These are phyloP conservation scores for Apiotrichum akiyoshidainum DNA, from an alignment of 1,284 basidiomycete species.

Conservation along the genomic window DNA sequence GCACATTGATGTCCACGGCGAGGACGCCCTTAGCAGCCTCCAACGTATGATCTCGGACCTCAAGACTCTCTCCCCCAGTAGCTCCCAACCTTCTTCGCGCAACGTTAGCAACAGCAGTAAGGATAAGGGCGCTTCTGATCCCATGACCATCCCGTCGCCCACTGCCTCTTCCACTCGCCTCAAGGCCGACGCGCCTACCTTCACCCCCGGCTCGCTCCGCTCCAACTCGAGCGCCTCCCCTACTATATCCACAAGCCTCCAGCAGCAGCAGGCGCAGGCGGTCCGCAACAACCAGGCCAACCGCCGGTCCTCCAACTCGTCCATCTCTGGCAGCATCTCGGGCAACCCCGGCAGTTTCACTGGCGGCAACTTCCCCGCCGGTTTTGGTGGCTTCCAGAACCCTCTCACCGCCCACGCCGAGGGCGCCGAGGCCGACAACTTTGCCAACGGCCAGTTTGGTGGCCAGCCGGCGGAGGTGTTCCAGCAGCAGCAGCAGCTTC, in stretches of 20 bases:
- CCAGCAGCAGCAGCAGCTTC: constrained; percentile 44
- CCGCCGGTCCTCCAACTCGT: constrained; percentile 13
- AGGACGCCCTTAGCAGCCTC: constrained; percentile 39
- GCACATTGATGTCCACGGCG: constrained; percentile 29
- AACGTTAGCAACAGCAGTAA: constrained; percentile 23
- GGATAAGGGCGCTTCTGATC: constrained; percentile 5
- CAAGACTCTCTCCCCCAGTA: constrained; percentile 34
- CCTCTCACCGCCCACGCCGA: constrained; percentile 19
- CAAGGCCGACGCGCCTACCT: constrained; percentile 50
- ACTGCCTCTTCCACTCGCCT: constrained; percentile 33
- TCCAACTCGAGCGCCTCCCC: constrained; percentile 16
- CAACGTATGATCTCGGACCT: constrained; percentile 50
- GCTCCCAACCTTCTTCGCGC: constrained; percentile 22
- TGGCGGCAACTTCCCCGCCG: constrained; percentile 17
- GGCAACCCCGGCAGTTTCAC: not conserved
- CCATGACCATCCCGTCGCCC: constrained; percentile 17
- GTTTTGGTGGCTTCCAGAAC: constrained; percentile 13
- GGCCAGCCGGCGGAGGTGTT: constrained; percentile 27
- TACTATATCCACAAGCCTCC: constrained; percentile 5
- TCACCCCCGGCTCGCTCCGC: constrained; percentile 35
- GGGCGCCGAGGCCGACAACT: constrained; percentile 25
- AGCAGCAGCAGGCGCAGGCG: constrained; percentile 8
- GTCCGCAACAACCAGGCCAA: constrained; percentile 19
- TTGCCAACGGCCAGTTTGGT: constrained; percentile 24
- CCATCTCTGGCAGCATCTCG: constrained; percentile 1